These are phyloP conservation scores for Tolypocladium ovalisporum DNA, from an alignment of 2,329 filamentous ascomycete species.

Conservation along the genomic window DNA sequence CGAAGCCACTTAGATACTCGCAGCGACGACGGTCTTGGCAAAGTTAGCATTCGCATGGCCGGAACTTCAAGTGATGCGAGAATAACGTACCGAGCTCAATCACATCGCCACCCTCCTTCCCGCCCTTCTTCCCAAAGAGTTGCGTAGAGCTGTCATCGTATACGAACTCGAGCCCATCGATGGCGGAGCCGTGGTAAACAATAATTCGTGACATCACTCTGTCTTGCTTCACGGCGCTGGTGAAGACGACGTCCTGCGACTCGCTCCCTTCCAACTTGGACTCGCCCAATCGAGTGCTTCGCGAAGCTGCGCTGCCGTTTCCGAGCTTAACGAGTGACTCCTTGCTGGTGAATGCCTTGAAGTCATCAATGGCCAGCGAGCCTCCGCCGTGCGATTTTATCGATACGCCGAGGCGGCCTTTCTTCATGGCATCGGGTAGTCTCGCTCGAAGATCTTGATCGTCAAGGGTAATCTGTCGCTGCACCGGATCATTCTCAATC, in stretches of 20 bases:
- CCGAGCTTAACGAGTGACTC: conserved; percentile 63
- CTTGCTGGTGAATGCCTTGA: conserved; percentile 60
- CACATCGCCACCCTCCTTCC: conserved; percentile 56
- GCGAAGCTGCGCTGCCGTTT: conserved; percentile 58
- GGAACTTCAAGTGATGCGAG: not conserved
- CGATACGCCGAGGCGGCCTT: conserved; percentile 57
- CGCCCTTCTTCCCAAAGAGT: conserved; percentile 73
- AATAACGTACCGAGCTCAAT: conserved; percentile 64
- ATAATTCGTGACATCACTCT: conserved; percentile 66
- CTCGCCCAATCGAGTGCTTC: conserved; percentile 62
- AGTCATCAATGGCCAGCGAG: conserved; percentile 65
- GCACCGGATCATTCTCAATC: conserved; percentile 48
- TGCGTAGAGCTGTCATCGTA: conserved; percentile 82
- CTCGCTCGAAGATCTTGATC: conserved; percentile 64
- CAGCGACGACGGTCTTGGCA: conserved; percentile 68
- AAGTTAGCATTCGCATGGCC: not conserved
- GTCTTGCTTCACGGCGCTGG: conserved; percentile 54
- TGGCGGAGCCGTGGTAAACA: conserved; percentile 63
- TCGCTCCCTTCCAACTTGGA: conserved; percentile 61
- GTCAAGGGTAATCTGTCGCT: conserved; percentile 62
- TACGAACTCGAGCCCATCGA: conserved; percentile 85
- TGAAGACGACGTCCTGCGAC: conserved; percentile 63
- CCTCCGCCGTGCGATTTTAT: conserved; percentile 70
- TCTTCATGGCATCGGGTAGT: conserved; percentile 62
- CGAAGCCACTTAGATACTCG: conserved; percentile 81